Percentiles rank a stretch among this genome's conserved stretches.
Conservation (phyloP, 2,329 filamentous ascomycete genomes). For the Dendrostoma leiphaemia region DNA sequence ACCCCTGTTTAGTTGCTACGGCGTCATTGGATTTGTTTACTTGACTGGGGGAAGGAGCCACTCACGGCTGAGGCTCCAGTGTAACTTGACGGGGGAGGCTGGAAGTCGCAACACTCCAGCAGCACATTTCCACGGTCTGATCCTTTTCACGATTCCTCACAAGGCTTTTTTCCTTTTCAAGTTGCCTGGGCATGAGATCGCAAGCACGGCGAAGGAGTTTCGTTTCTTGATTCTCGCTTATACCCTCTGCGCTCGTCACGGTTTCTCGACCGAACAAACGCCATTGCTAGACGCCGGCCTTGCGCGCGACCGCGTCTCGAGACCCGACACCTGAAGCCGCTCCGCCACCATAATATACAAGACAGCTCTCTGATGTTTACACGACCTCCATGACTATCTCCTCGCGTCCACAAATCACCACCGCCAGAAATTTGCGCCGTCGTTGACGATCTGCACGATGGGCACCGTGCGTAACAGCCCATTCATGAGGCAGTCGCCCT, state of each 20-base stretch:
- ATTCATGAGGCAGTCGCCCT: conserved; percentile 69
- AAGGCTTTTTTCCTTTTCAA: background rate
- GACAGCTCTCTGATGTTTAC: conserved; percentile 14
- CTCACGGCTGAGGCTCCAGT: conserved; percentile 3
- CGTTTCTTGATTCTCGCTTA: background rate
- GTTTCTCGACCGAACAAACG: background rate
- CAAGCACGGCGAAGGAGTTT: background rate
- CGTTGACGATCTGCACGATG: conserved; percentile 8
- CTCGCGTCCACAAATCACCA: background rate
- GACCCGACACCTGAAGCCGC: background rate
- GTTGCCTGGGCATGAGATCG: conserved; percentile 8
- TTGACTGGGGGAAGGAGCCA: conserved; percentile 10
- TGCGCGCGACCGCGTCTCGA: conserved; percentile 5
- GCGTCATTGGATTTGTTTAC: conserved; percentile 21
- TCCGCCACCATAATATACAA: too few relatives aligned
- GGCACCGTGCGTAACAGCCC: conserved; percentile 73
- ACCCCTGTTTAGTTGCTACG: conserved; percentile 17
- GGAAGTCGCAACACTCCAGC: conserved; percentile 2
- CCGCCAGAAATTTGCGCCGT: background rate
- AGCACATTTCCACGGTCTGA: background rate
- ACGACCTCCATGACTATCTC: conserved; percentile 15
- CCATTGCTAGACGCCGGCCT: conserved; percentile 8
- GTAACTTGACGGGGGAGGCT: conserved; percentile 16
- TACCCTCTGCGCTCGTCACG: too few relatives aligned
- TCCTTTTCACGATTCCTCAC: background rate